Percentiles rank a stretch among this genome's conserved stretches.
Evolutionary conservation across 2,329 filamentous ascomycete species (phyloP).

Genomic region (Ophiocordyceps robertsii): DNA sequence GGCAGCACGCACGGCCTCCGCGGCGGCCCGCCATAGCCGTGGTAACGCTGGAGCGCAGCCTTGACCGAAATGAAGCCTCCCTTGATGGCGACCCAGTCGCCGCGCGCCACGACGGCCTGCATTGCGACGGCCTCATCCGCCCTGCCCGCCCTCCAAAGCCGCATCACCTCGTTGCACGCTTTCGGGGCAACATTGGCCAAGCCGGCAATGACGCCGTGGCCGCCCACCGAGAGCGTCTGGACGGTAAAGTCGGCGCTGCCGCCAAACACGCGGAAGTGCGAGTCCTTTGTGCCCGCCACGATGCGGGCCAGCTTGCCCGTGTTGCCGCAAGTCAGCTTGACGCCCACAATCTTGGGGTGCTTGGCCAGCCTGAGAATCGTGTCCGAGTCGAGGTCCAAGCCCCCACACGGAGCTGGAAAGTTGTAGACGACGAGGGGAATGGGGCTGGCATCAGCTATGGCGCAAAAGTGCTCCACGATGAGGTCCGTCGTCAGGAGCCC

Average conservation of each 20-base stretch:
- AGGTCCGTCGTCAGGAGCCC: slow-evolving; percentile 42
- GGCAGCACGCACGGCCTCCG: slow-evolving; percentile 32
- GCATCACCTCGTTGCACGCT: slow-evolving; percentile 46
- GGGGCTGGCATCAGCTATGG: slow-evolving; percentile 43
- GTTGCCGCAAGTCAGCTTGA: slow-evolving; percentile 51
- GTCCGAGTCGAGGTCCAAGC: slow-evolving; percentile 45
- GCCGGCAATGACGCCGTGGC: slow-evolving; percentile 58
- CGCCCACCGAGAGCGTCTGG: slow-evolving; percentile 56
- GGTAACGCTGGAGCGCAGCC: slow-evolving; percentile 46
- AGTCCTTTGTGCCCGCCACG: slow-evolving; percentile 26
- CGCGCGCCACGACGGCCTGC: slow-evolving; percentile 50
- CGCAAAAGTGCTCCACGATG: slow-evolving; percentile 46
- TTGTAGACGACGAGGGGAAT: slow-evolving; percentile 52
- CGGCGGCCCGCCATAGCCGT: slow-evolving; percentile 49
- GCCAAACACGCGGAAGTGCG: slow-evolving; percentile 52
- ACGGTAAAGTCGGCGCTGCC: slow-evolving; percentile 64
- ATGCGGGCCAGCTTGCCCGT: slow-evolving; percentile 43
- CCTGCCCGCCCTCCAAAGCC: slow-evolving; percentile 47
- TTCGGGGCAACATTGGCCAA: slow-evolving; percentile 58
- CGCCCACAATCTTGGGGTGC: slow-evolving; percentile 45
- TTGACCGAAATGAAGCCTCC: slow-evolving; percentile 59
- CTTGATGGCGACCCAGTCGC: slow-evolving; percentile 58
- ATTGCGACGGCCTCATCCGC: slow-evolving; percentile 44
- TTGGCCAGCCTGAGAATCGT: slow-evolving; percentile 37
- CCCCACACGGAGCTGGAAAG: slow-evolving; percentile 43